Base-by-base conservation (phyloP, 441 rosid species). In the Eugenia klotzschiana region DNA sequence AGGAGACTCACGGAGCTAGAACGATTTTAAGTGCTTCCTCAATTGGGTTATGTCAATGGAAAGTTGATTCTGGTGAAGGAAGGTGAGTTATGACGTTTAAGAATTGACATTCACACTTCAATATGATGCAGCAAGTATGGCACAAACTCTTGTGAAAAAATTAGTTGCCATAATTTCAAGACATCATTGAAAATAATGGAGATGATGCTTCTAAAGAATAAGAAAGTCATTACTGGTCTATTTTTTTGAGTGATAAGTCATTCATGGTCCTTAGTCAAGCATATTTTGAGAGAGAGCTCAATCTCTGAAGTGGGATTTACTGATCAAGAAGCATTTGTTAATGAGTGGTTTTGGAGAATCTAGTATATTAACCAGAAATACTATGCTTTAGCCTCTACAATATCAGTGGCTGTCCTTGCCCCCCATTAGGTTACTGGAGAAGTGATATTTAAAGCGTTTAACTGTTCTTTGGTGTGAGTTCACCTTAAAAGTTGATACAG, bases 1-100 rank as follows among this genome's bases (percentile, higher is more conserved):
- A 73, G 72, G 79, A 90, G 72, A 60, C 91, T 79, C 80, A 87
- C 79, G 90, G 91, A 81, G 85, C 54, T 41, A 82, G 88, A 81
- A 41, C 90, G 40, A 83, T 96, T 79, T 87, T 96, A 49, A 92
- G 95, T 20, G 99, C 97, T 84, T 96, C 99, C 69, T 94, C 99
- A 20, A 83, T 90, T 82, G 99, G 99, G 84, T 54, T 93, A 57
- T 93, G 92, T 83, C 89, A 91, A 73, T 94, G 99, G 99, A 91
- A 85, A 87, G 87, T 92, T 57, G 92, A 85, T 74, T 83, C 88
- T 80, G 82, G 83, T 81, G 91, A 88, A 64, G 91, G 90, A 90
- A 91, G 95, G 99, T 96, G 84, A 84, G 93, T 81, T 64, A 58
- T 79, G 23, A 79, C 43, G 37, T 74, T 52, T 26, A 16, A 49